phyloP scores from a whole-genome alignment of 2,329 filamentous ascomycete genomes.

The Aquanectria penicillioides region DNA sequence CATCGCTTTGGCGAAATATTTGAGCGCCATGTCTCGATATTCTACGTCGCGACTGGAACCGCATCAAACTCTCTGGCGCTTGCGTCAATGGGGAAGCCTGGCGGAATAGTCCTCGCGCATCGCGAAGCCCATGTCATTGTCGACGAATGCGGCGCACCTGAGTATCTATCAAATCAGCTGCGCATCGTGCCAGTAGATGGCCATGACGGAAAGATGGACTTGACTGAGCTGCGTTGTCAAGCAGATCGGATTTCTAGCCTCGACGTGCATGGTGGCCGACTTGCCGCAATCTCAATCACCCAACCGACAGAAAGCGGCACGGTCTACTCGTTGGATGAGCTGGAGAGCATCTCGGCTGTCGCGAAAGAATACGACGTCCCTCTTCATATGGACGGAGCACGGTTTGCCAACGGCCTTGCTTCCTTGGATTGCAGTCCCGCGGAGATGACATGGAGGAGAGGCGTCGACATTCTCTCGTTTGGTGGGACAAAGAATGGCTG shows the following conservation, averaged over 20 bases:
- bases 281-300: constrained; percentile 3
- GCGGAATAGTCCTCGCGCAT: constrained; percentile 3
- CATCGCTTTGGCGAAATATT: constrained; percentile 1
- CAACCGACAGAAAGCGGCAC: constrained; percentile 8
- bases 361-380: constrained; percentile 1
- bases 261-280: not conserved
- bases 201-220: not conserved
- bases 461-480: constrained; percentile 8
- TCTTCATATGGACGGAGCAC: constrained; percentile 9
- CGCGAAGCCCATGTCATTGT: not conserved
- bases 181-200: not conserved
- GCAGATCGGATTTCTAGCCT: not conserved
- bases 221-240: not conserved
- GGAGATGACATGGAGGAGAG: constrained; percentile 10
- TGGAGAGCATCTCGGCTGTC: not conserved
- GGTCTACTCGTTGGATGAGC: not conserved
- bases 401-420: constrained; percentile 5
- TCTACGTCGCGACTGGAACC: constrained; percentile 9
- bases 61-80: constrained; percentile 5
- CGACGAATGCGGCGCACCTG: constrained; percentile 10
- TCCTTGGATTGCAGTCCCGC: constrained; percentile 8
- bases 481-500: constrained; percentile 9
- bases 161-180: not conserved
- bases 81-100: not conserved
- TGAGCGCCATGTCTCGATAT: constrained; percentile 1